Percentiles rank a stretch among this genome's conserved stretches.
Evolutionary conservation across 306 rosid species (phyloP).

Genomic region (Prunus campanulata): DNA sequence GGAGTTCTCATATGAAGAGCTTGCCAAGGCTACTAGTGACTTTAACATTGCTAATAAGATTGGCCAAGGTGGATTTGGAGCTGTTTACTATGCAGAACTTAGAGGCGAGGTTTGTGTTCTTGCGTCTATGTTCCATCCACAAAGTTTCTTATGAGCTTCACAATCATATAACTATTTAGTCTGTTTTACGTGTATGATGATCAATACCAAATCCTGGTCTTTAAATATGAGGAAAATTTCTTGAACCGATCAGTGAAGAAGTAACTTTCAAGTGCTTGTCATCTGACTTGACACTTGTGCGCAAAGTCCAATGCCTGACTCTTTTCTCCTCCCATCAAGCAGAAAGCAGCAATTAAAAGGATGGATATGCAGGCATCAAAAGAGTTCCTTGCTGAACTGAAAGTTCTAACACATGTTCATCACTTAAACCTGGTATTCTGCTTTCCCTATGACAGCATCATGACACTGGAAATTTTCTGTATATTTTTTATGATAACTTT

Average conservation of each 20-base stretch:
- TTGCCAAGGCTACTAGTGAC: constrained; percentile 57
- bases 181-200: not conserved
- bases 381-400: constrained; percentile 66
- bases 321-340: constrained; percentile 12
- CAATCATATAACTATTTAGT: not conserved
- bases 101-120: constrained; percentile 59
- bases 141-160: not conserved
- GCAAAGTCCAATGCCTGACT: not conserved
- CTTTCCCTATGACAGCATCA: not conserved
- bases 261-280: not conserved
- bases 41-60: constrained; percentile 50
- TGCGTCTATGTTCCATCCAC: not conserved
- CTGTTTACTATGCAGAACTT: constrained; percentile 65
- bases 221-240: not conserved
- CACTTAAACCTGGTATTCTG: constrained; percentile 70
- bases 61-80: constrained; percentile 80
- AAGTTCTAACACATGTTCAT: constrained; percentile 73
- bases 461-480: not conserved
- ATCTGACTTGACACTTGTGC: not conserved
- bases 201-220: not conserved
- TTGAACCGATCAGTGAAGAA: not conserved
- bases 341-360: constrained; percentile 76
- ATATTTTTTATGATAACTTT: too few species aligned
- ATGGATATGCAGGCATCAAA: constrained; percentile 87
- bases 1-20: constrained; percentile 72